Evolutionary conservation across 148 eudicot genomes (phyloP).

Genomic region (Diospyros lotus): DNA sequence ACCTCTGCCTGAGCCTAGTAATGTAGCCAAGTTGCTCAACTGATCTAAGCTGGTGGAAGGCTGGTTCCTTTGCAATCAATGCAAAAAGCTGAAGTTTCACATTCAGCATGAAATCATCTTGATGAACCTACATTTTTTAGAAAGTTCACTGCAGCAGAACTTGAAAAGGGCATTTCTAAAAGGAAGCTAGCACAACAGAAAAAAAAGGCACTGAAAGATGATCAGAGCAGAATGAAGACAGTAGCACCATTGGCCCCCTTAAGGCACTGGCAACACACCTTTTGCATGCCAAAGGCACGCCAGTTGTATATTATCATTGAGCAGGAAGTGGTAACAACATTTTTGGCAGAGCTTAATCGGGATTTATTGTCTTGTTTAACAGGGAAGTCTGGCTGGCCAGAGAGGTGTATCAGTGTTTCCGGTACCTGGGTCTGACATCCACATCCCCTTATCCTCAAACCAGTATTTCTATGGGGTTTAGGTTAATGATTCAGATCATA

Average conservation of each 20-base stretch:
- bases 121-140: slow-evolving; percentile 59
- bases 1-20: slow-evolving; percentile 79
- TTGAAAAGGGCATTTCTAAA: background rate
- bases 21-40: slow-evolving; percentile 99
- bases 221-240: background rate
- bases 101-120: slow-evolving; percentile 72
- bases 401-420: background rate
- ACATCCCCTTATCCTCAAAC: background rate
- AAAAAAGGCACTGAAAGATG: background rate
- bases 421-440: background rate
- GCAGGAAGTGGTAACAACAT: background rate
- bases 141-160: background rate
- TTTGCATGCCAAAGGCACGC: background rate
- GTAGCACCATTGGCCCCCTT: background rate
- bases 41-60: slow-evolving; percentile 93
- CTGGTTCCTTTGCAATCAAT: slow-evolving; percentile 84
- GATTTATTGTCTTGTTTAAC: background rate
- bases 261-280: background rate
- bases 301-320: background rate
- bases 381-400: background rate
- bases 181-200: background rate
- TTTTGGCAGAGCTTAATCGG: background rate
- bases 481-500: too few species aligned
- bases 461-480: background rate
- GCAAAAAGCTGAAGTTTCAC: slow-evolving; percentile 86